Conservation (phyloP, 768 basidiomycete genomes). For the Pleurotus platypus region DNA sequence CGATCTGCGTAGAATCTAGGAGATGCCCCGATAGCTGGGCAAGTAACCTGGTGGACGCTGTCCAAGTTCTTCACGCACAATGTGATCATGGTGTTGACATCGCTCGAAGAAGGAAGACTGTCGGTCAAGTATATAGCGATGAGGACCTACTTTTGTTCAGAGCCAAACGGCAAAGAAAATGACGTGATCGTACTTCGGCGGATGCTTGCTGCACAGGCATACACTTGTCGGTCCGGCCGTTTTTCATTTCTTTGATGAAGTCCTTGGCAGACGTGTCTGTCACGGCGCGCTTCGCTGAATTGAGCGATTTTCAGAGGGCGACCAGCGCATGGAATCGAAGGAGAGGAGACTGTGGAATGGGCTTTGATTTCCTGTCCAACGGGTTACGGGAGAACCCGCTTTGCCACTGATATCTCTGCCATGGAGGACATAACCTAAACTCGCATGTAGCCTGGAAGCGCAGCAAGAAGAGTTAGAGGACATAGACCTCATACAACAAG, state of each 20-base stretch:
- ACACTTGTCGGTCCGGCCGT: constrained; percentile 75
- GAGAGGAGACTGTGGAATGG: constrained; percentile 58
- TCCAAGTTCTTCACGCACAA: constrained; percentile 76
- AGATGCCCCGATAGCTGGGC: constrained; percentile 81
- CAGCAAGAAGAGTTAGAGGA: neutral
- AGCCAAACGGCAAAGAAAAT: neutral
- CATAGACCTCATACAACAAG: constrained; percentile 75
- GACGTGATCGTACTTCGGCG: constrained; percentile 52
- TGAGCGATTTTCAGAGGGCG: constrained; percentile 71
- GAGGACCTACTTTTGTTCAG: constrained; percentile 30
- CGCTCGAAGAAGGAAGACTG: constrained; percentile 53
- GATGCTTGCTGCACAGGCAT: constrained; percentile 83
- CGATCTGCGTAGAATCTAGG: constrained; percentile 78
- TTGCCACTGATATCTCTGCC: constrained; percentile 70
- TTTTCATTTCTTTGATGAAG: constrained; percentile 77
- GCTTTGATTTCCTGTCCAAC: constrained; percentile 8
- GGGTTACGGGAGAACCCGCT: constrained; percentile 34
- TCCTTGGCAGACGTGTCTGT: constrained; percentile 78
- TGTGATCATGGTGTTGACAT: constrained; percentile 73
- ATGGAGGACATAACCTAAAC: constrained; percentile 91
- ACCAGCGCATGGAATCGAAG: constrained; percentile 79
- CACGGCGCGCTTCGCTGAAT: constrained; percentile 77
- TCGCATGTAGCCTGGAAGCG: neutral
- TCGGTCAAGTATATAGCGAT: constrained; percentile 56
- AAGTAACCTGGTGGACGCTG: constrained; percentile 78